A percentile compares a stretch with the other conserved stretches of the same genome.
Conservation (phyloP, 768 basidiomycete genomes). For the Lenzites betulinus region DNA sequence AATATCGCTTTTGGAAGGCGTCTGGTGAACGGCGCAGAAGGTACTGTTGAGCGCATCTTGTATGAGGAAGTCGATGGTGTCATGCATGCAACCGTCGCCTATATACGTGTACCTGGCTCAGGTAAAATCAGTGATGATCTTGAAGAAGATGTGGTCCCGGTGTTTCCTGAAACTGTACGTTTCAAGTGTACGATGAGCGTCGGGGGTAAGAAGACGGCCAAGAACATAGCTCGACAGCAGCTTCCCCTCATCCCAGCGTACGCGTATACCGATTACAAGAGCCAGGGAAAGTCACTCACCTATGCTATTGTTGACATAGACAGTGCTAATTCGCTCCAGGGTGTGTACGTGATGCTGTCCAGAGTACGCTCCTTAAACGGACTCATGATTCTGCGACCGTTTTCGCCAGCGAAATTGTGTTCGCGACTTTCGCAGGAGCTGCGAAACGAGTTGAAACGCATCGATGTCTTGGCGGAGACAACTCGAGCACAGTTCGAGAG, state of each 20-base stretch:
- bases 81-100: not conserved
- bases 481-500: not conserved
- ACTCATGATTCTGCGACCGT: not conserved
- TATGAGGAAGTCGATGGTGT: not conserved
- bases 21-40: not conserved
- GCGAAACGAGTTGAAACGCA: not conserved
- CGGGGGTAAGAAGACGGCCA: not conserved
- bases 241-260: not conserved
- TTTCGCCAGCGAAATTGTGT: not conserved
- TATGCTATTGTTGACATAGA: not conserved
- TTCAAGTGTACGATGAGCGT: not conserved
- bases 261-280: not conserved
- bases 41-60: not conserved
- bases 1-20: conserved; percentile 18
- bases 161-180: not conserved
- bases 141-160: not conserved
- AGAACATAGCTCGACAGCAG: not conserved
- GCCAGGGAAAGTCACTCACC: not conserved
- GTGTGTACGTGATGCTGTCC: not conserved
- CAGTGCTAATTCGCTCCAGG: not conserved
- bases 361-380: not conserved
- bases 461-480: not conserved
- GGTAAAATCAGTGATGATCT: not conserved
- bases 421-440: not conserved
- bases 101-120: not conserved